These are phyloP conservation scores for Sugiyamaella valdiviana DNA, from an alignment of 805 yeast species.

Conservation along the genomic window DNA sequence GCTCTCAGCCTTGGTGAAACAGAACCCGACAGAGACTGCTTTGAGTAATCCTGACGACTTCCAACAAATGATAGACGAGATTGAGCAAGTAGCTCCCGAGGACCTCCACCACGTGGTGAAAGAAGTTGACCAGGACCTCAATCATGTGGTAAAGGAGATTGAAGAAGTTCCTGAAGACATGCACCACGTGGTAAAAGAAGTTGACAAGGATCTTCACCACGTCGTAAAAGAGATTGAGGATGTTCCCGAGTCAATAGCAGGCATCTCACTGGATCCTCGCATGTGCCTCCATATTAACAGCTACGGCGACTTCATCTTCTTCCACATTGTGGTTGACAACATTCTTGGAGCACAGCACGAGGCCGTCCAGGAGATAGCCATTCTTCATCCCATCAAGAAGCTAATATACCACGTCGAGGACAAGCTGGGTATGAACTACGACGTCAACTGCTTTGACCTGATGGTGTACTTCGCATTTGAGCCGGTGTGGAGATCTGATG, in stretches of 20 bases:
- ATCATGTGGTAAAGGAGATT: no score
- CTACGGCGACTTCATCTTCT: background rate
- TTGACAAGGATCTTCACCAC: background rate
- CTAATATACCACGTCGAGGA: background rate
- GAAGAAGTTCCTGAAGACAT: background rate
- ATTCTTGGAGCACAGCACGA: background rate
- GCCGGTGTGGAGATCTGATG: background rate
- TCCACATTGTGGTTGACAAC: background rate
- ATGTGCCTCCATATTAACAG: background rate
- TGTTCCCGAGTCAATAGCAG: background rate
- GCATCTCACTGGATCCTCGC: background rate
- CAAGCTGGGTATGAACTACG: background rate
- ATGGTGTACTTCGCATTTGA: background rate
- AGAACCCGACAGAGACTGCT: no score
- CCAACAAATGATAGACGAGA: no score
- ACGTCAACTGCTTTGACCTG: background rate
- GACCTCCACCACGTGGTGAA: no score
- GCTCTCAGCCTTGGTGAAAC: no score
- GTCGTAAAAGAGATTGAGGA: background rate
- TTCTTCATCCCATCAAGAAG: background rate
- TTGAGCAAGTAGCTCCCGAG: no score
- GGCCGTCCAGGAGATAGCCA: background rate
- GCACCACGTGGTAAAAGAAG: background rate
- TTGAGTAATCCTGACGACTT: no score
- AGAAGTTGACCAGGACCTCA: no score